These are phyloP conservation scores for Globisporangium lucens DNA, from an alignment of 352 stramenopile genomes.

Conservation along the genomic window DNA sequence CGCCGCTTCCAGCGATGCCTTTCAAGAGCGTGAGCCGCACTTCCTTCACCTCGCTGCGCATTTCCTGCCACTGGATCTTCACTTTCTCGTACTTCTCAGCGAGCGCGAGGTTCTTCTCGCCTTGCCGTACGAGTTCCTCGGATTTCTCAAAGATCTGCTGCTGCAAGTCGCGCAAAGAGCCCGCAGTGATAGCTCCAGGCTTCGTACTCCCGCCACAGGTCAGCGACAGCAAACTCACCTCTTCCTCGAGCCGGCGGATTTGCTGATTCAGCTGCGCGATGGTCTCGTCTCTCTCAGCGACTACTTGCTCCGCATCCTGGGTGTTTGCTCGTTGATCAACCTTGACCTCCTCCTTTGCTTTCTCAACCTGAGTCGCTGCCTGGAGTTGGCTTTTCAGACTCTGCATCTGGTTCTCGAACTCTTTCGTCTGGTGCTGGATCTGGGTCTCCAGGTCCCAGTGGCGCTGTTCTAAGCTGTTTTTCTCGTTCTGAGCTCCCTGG, in stretches of 20 bases:
- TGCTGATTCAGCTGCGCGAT: slow-evolving; percentile 32
- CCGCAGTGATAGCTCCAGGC: slow-evolving; percentile 24
- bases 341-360: neutral
- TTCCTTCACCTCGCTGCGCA: slow-evolving; percentile 50
- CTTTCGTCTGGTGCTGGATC: slow-evolving; percentile 20
- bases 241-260: slow-evolving; percentile 46
- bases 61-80: slow-evolving; percentile 36
- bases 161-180: slow-evolving; percentile 47
- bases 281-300: slow-evolving; percentile 28
- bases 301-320: slow-evolving; percentile 34
- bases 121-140: slow-evolving; percentile 68
- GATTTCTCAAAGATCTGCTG: slow-evolving; percentile 73
- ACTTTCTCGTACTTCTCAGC: slow-evolving; percentile 40
- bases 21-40: slow-evolving; percentile 49
- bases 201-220: slow-evolving; percentile 17
- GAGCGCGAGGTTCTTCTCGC: slow-evolving; percentile 61
- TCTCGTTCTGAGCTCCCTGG: slow-evolving; percentile 31
- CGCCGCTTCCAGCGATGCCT: slow-evolving; percentile 44
- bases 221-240: slow-evolving; percentile 45
- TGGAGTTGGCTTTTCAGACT: slow-evolving; percentile 10
- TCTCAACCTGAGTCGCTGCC: neutral
- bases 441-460: slow-evolving; percentile 23
- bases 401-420: slow-evolving; percentile 30
- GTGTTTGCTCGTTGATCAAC: neutral
- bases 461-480: slow-evolving; percentile 22